A percentile compares a stretch with the other conserved stretches of the same genome.
phyloP scores from a whole-genome alignment of 805 yeast genomes.

The Yamadazyma akitaensis region DNA sequence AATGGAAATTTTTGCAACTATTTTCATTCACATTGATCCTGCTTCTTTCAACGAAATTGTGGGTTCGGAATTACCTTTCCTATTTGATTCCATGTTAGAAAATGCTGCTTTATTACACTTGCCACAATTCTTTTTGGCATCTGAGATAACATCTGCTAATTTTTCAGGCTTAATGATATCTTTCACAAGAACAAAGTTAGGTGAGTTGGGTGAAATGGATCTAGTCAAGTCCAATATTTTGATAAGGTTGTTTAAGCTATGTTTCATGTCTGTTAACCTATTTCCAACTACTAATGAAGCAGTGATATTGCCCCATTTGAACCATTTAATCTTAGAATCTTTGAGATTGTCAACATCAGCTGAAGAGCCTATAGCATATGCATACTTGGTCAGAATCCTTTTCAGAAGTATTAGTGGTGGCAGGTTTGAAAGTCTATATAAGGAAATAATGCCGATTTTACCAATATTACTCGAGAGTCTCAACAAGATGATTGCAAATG shows the following conservation, averaged over 20 bases:
- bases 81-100: constrained; percentile 73
- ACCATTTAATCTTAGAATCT: constrained; percentile 76
- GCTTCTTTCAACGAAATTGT: constrained; percentile 93
- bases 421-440: constrained; percentile 86
- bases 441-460: constrained; percentile 86
- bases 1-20: constrained; percentile 93
- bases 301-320: constrained; percentile 84
- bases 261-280: constrained; percentile 92
- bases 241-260: constrained; percentile 81
- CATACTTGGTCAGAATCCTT: constrained; percentile 79
- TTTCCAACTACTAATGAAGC: constrained; percentile 86
- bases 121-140: constrained; percentile 91
- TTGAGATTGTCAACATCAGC: constrained; percentile 78
- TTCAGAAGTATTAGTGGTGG: constrained; percentile 98
- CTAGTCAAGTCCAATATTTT: constrained; percentile 73
- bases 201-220: constrained; percentile 78
- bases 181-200: constrained; percentile 69
- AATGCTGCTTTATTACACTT: constrained; percentile 86
- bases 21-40: constrained; percentile 90
- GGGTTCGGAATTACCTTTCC: constrained; percentile 70
- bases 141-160: constrained; percentile 90
- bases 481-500: constrained; percentile 76
- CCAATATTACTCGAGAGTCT: constrained; percentile 84
- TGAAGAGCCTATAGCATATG: constrained; percentile 87
- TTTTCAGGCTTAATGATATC: constrained; percentile 80